phyloP scores from a whole-genome alignment of 306 rosid genomes.

The Arachis hypogaea region DNA sequence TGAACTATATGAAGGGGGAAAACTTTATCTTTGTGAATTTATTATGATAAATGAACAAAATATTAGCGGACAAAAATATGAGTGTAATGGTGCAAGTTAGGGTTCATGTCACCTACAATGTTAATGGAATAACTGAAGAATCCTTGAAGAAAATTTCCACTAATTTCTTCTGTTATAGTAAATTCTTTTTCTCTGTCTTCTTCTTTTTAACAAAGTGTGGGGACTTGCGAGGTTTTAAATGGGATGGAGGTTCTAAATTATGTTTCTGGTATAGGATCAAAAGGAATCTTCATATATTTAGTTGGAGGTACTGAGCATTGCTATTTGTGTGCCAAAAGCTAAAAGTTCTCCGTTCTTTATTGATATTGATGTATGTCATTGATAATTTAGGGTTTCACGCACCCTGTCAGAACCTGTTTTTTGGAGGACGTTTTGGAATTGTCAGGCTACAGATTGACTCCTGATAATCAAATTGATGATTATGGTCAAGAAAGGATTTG shows the following conservation, averaged over 20 bases:
- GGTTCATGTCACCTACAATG: conserved; percentile 9
- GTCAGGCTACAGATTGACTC: conserved; percentile 75
- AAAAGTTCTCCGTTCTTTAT: conserved; percentile 21
- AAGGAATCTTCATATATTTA: neutral
- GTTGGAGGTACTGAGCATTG: neutral
- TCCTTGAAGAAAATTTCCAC: conserved; percentile 15
- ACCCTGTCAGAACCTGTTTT: conserved; percentile 79
- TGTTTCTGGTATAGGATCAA: conserved; percentile 7
- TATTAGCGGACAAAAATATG: conserved; percentile 1
- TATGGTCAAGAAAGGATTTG: conserved; percentile 91
- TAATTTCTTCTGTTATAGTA: conserved; percentile 32
- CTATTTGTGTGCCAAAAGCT: conserved; percentile 34
- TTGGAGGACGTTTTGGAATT: conserved; percentile 86
- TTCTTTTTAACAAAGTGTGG: neutral
- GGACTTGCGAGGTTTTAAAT: neutral
- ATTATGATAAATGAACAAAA: conserved; percentile 9
- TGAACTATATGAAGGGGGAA: conserved; percentile 24
- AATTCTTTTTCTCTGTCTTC: neutral
- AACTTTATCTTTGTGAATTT: conserved; percentile 17
- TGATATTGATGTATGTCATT: conserved; percentile 29
- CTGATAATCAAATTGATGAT: conserved; percentile 88
- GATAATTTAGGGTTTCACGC: conserved; percentile 74
- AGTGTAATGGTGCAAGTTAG: conserved; percentile 14
- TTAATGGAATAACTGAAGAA: conserved; percentile 10
- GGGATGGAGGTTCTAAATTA: conserved; percentile 17